These are phyloP conservation scores for Chloris gayana DNA, from an alignment of 176 grass and related monocot species.

Conservation along the genomic window DNA sequence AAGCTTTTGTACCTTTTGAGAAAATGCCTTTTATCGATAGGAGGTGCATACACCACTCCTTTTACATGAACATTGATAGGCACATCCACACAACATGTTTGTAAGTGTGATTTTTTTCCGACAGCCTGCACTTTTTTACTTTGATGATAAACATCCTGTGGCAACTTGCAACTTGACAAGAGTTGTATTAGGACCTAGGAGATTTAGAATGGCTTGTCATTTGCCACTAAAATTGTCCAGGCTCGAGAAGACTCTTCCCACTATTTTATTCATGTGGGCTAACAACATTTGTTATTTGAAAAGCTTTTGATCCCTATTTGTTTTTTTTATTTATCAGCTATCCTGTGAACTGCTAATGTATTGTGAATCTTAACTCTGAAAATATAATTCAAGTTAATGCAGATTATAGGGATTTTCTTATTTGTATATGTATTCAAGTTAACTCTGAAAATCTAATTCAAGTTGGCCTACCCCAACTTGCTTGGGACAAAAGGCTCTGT, in stretches of 20 bases:
- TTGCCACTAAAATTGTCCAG: not conserved
- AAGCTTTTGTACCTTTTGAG: slow-evolving; percentile 22
- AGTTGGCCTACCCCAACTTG: too few relatives aligned
- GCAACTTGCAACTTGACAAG: slow-evolving; percentile 4
- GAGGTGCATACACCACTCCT: not conserved
- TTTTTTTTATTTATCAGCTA: not conserved
- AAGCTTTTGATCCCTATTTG: not conserved
- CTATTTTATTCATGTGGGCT: slow-evolving; percentile 1
- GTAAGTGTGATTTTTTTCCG: not conserved
- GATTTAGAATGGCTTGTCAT: not conserved
- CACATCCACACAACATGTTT: slow-evolving; percentile 7
- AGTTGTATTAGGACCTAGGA: slow-evolving; percentile 9
- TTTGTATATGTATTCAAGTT: too few relatives aligned
- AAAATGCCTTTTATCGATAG: not conserved
- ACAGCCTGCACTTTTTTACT: slow-evolving; percentile 10
- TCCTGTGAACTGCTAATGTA: not conserved
- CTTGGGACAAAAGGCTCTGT: too few relatives aligned
- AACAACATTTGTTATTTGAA: not conserved
- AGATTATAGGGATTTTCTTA: not conserved
- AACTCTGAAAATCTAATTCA: too few relatives aligned
- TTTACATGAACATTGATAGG: slow-evolving; percentile 20
- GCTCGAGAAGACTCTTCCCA: not conserved
- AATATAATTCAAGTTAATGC: slow-evolving; percentile 7
- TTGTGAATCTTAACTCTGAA: not conserved
- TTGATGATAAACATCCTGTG: not conserved